Evolutionary conservation across 2,329 filamentous ascomycete species (phyloP).

Genomic region (Cladorrhinum sp.): DNA sequence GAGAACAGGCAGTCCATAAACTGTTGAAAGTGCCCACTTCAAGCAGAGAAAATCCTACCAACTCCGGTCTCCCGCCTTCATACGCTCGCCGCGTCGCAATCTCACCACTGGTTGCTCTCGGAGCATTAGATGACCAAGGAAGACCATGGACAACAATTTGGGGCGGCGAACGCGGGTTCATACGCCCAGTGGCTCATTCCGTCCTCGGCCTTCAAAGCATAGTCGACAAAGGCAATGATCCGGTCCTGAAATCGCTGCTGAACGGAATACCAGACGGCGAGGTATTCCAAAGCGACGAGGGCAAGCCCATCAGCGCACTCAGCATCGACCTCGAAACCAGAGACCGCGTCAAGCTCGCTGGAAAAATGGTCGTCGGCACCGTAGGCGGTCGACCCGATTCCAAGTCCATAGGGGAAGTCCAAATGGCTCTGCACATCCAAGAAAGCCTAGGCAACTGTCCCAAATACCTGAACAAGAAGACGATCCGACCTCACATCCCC

Average conservation of each 20-base stretch:
- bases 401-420: slow-evolving; percentile 36
- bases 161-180: slow-evolving; percentile 71
- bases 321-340: slow-evolving; percentile 65
- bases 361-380: slow-evolving; percentile 64
- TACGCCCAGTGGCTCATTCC: slow-evolving; percentile 57
- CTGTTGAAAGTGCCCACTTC: slow-evolving; percentile 55
- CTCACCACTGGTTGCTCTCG: slow-evolving; percentile 69
- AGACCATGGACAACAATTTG: slow-evolving; percentile 75
- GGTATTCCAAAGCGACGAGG: slow-evolving; percentile 38
- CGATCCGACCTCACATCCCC: slow-evolving; percentile 54
- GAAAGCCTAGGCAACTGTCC: slow-evolving; percentile 80
- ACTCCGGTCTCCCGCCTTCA: slow-evolving; percentile 57
- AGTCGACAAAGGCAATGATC: slow-evolving; percentile 63
- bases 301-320: slow-evolving; percentile 48
- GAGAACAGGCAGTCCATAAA: slow-evolving; percentile 63
- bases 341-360: slow-evolving; percentile 71
- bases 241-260: slow-evolving; percentile 64
- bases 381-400: slow-evolving; percentile 37
- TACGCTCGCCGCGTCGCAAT: slow-evolving; percentile 59
- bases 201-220: slow-evolving; percentile 62
- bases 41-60: slow-evolving; percentile 61
- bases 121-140: slow-evolving; percentile 62
- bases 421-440: slow-evolving; percentile 65
- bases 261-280: slow-evolving; percentile 45
- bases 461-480: slow-evolving; percentile 79